Conservation (phyloP, 2,329 filamentous ascomycete genomes). For the Trichophaea hybrida region DNA sequence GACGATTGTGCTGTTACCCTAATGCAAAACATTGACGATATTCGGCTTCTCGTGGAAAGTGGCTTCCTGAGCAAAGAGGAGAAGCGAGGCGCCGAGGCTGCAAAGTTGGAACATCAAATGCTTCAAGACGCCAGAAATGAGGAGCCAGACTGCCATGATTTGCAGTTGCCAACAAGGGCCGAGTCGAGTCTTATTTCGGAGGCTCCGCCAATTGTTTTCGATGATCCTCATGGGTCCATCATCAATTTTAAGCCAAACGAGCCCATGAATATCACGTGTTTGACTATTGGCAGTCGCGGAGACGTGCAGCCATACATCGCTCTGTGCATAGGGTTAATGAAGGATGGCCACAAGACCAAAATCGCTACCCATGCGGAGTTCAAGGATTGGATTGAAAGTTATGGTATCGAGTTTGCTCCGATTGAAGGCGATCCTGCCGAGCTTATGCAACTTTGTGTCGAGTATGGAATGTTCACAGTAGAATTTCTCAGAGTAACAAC, state of each 20-base stretch:
- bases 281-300: slow-evolving; percentile 89
- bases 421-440: slow-evolving; percentile 86
- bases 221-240: slow-evolving; percentile 75
- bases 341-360: slow-evolving; percentile 69
- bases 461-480: slow-evolving; percentile 92
- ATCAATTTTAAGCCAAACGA: slow-evolving; percentile 78
- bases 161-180: slow-evolving; percentile 28
- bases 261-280: slow-evolving; percentile 70
- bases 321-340: slow-evolving; percentile 75
- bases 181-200: slow-evolving; percentile 32
- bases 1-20: slow-evolving; percentile 82
- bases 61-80: slow-evolving; percentile 53
- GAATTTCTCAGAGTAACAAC: slow-evolving; percentile 81
- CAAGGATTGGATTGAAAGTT: slow-evolving; percentile 71
- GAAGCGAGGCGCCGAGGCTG: slow-evolving; percentile 54
- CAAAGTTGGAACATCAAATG: slow-evolving; percentile 66
- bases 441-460: slow-evolving; percentile 88
- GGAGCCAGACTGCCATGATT: slow-evolving; percentile 32
- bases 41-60: slow-evolving; percentile 55
- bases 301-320: slow-evolving; percentile 98
- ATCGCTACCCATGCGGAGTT: slow-evolving; percentile 94
- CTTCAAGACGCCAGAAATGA: slow-evolving; percentile 54
- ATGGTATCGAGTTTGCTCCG: slow-evolving; percentile 82
- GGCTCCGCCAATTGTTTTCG: slow-evolving; percentile 66
- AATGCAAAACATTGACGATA: slow-evolving; percentile 59